Base-by-base conservation (phyloP, 495 filamentous ascomycete species). In the Amphirosellinia nigrospora region DNA sequence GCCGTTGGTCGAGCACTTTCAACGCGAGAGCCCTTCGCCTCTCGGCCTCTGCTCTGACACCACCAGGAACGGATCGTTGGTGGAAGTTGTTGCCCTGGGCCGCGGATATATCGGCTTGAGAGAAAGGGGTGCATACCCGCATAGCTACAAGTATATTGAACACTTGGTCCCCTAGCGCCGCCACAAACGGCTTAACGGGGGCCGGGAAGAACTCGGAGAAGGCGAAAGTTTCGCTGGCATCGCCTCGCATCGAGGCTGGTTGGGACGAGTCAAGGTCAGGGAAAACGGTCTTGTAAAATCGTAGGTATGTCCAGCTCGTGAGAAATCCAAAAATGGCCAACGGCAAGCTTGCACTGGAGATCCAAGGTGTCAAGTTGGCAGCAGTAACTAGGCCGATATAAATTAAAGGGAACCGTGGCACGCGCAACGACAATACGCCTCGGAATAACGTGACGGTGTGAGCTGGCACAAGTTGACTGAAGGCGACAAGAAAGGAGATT, bases 151-250 rank as follows among this genome's bases (percentile, higher is more conserved):
- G 83, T 16, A 90, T 73, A 53, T 86, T 84, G 79, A 94, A 98
- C 26, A 97, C 80, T 63, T 88, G 84, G 56, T 93, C 90, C 23
- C 92, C 88, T 38, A 98, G 76, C 61, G 87, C 85, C 23, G 91
- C 86, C 67, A 98, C 85, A 16, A 93, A 87, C 5, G 92, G 90
- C 64, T 97, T 93, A 19, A 93, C 83, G 36, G 89, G 88, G 52
- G 96, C 95, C 3, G 96, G 96, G 82, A 98, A 98, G 79, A 99
- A 98, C 75, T 93, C 92, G 70, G 94, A 90, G 77, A 97, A 97
- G 43, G 93, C 90, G 75, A 99, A 98, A 0, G 94, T 97, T 78
- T 99, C 96, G 74, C 91, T 94, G 21, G 96, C 94, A 75, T 99
- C 96, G 61, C 96, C 96, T 72, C 90, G 86, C 65, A 93, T 83